Conservation (phyloP, 164 flowering plant genomes). For the Annona squamosa region DNA sequence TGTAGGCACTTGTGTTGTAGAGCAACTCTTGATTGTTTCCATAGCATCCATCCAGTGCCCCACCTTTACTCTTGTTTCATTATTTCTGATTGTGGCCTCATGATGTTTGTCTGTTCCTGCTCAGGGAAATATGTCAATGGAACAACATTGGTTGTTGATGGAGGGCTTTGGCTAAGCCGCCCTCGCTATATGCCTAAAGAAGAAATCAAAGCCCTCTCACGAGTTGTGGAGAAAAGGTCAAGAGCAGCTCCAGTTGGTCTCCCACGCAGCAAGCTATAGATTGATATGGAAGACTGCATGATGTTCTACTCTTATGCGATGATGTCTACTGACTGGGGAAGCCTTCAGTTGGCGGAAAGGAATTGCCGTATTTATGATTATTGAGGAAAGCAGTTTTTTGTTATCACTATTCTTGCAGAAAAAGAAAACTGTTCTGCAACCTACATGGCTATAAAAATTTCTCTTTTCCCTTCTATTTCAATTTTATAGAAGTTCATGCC, state of each 20-base stretch:
- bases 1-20: background rate
- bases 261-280: slow-evolving; percentile 53
- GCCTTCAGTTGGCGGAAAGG: background rate
- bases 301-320: background rate
- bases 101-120: slow-evolving; percentile 1
- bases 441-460: too few relatives aligned
- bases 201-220: slow-evolving; percentile 46
- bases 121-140: slow-evolving; percentile 65
- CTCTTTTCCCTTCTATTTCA: too few relatives aligned
- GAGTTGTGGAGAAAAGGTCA: slow-evolving; percentile 49
- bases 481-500: too few relatives aligned
- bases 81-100: background rate
- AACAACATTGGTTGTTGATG: slow-evolving; percentile 46
- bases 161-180: slow-evolving; percentile 64
- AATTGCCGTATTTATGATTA: background rate
- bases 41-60: background rate
- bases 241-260: slow-evolving; percentile 43
- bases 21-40: background rate
- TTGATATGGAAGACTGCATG: background rate
- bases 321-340: background rate
- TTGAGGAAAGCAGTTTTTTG: background rate
- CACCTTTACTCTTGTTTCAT: background rate
- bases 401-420: too few relatives aligned
- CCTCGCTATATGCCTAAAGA: slow-evolving; percentile 58
- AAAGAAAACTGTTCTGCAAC: too few relatives aligned